Conservation (phyloP, 371 early-diverging fungal genomes). For the Mucor piriformis region DNA sequence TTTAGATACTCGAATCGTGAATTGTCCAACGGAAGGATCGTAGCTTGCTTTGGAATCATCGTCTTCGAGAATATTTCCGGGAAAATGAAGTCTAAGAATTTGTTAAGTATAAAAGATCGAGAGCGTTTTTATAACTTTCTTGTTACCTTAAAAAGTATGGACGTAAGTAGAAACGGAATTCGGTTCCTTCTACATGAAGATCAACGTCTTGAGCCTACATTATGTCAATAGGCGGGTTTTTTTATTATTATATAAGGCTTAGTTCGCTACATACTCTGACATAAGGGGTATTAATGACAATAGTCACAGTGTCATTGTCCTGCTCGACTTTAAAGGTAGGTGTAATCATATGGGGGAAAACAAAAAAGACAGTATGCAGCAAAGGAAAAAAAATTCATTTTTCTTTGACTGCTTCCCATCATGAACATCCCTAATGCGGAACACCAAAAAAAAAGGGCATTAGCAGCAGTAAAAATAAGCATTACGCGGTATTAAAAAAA, state of each 20-base stretch:
- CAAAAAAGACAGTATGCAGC: neutral
- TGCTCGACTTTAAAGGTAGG: slow-evolving; percentile 85
- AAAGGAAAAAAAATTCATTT: neutral
- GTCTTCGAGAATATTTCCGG: slow-evolving; percentile 84
- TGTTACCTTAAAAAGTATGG: slow-evolving; percentile 84
- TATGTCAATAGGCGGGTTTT: neutral
- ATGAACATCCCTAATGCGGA: too few species aligned
- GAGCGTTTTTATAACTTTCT: neutral
- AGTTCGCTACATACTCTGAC: too few species aligned
- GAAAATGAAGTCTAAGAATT: slow-evolving; percentile 76
- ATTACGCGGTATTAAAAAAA: too few species aligned
- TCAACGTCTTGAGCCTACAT: slow-evolving; percentile 83
- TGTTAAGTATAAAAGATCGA: neutral
- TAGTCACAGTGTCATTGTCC: slow-evolving; percentile 70
- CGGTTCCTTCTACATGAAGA: slow-evolving; percentile 70
- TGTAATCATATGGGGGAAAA: slow-evolving; percentile 77
- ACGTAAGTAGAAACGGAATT: slow-evolving; percentile 78
- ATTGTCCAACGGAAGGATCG: slow-evolving; percentile 78
- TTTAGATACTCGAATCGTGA: slow-evolving; percentile 80
- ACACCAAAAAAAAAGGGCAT: too few species aligned
- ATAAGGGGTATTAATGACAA: slow-evolving; percentile 81
- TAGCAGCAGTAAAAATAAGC: too few species aligned
- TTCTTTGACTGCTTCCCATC: slow-evolving; percentile 5
- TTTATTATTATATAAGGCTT: slow-evolving; percentile 5
- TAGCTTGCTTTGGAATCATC: slow-evolving; percentile 81